Evolutionary conservation across 164 flowering plant species (phyloP).

Genomic region (Kingdonia uniflora): DNA sequence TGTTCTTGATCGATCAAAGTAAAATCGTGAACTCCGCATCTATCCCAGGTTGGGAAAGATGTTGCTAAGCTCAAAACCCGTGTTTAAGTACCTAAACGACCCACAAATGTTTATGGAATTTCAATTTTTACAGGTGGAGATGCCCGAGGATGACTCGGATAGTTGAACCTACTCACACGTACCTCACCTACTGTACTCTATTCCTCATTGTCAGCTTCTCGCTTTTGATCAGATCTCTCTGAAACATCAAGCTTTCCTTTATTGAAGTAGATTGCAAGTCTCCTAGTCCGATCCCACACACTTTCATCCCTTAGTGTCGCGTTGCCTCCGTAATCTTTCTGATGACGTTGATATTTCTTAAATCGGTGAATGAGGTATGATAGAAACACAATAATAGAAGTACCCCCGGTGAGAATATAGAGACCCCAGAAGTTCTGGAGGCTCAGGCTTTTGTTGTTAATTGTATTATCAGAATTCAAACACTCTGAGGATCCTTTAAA

Average conservation of each 20-base stretch:
- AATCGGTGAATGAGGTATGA: conserved; percentile 8
- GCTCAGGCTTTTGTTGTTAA: conserved; percentile 16
- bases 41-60: conserved; percentile 3
- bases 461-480: not conserved
- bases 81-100: too few species aligned
- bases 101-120: not conserved
- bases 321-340: not conserved
- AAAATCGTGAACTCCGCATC: too few species aligned
- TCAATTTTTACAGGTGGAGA: not conserved
- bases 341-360: not conserved
- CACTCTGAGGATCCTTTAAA: too few species aligned
- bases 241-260: not conserved
- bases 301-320: not conserved
- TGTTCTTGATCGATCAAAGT: too few species aligned
- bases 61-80: not conserved
- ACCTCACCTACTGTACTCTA: not conserved
- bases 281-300: not conserved
- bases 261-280: not conserved
- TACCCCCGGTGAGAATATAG: conserved; percentile 16
- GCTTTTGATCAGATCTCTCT: too few species aligned
- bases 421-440: conserved; percentile 31
- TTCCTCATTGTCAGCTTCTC: not conserved
- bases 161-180: not conserved
- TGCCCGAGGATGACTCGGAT: not conserved
- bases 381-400: conserved; percentile 16